phyloP scores from a whole-genome alignment of 2,329 filamentous ascomycete genomes.

The Stachybotrys chlorohalonatus region DNA sequence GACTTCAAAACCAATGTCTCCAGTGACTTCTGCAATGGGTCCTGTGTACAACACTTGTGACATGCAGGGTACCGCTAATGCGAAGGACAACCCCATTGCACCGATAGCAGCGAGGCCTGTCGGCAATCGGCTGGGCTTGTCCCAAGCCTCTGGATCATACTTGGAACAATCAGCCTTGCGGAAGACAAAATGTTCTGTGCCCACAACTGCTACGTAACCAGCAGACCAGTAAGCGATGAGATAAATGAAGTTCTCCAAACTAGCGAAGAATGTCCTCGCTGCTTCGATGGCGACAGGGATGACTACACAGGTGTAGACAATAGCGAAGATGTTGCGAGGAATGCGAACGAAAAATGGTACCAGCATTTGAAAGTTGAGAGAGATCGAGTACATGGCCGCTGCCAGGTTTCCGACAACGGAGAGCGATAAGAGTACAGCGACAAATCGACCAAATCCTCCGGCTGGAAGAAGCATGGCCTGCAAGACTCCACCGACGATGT shows the following conservation, averaged over 20 bases:
- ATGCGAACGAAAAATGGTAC: conserved; percentile 19
- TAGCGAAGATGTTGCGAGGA: conserved; percentile 27
- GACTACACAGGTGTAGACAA: conserved; percentile 26
- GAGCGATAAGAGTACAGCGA: conserved; percentile 21
- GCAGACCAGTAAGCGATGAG: conserved; percentile 34
- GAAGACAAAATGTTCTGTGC: conserved; percentile 30
- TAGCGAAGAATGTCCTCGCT: conserved; percentile 26
- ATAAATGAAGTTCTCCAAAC: conserved; percentile 30
- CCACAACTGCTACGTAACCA: conserved; percentile 26
- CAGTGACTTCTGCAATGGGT: conserved; percentile 42
- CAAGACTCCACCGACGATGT: conserved; percentile 12
- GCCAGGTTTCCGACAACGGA: conserved; percentile 23
- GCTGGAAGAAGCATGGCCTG: conserved; percentile 11
- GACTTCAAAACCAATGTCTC: conserved; percentile 52
- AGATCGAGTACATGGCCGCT: conserved; percentile 24
- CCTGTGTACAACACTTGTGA: conserved; percentile 45
- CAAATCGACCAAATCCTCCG: conserved; percentile 14
- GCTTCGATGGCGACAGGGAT: conserved; percentile 29
- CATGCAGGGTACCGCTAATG: conserved; percentile 43
- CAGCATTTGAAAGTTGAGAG: conserved; percentile 28
- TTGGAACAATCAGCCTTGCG: conserved; percentile 25
- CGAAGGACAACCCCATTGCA: conserved; percentile 30
- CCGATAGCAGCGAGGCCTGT: conserved; percentile 28
- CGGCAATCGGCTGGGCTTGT: conserved; percentile 27
- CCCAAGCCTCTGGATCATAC: conserved; percentile 31